Evolutionary conservation across 352 stramenopile genomes (phyloP).

Genomic region (Globisporangium okanoganense): DNA sequence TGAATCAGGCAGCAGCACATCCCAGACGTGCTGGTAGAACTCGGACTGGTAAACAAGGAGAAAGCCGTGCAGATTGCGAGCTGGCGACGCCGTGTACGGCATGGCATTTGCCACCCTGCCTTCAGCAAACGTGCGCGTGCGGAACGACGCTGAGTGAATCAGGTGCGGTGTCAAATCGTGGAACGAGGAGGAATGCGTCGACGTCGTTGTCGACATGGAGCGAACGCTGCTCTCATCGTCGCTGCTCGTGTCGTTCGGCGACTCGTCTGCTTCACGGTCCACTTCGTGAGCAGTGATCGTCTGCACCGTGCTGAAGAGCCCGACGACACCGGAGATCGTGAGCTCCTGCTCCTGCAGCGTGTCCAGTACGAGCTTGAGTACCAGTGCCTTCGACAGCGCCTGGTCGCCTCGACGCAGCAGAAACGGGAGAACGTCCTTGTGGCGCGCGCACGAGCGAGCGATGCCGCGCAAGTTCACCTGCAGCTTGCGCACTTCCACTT

Average conservation of each 20-base stretch:
- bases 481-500: slow-evolving; percentile 60
- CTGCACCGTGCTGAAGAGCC: slow-evolving; percentile 41
- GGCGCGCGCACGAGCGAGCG: slow-evolving; percentile 46
- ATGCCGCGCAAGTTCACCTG: slow-evolving; percentile 66
- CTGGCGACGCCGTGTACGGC: not conserved
- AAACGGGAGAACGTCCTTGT: slow-evolving; percentile 67
- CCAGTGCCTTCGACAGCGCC: slow-evolving; percentile 39
- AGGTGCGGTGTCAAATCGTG: slow-evolving; percentile 10
- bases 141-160: slow-evolving; percentile 13
- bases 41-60: slow-evolving; percentile 54
- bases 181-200: slow-evolving; percentile 1
- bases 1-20: slow-evolving; percentile 32
- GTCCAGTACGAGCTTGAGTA: slow-evolving; percentile 48
- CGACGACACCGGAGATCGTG: slow-evolving; percentile 25
- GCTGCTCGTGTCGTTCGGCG: slow-evolving; percentile 33
- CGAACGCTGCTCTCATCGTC: slow-evolving; percentile 23
- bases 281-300: slow-evolving; percentile 35
- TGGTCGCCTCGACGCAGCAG: slow-evolving; percentile 52
- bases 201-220: not conserved
- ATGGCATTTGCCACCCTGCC: slow-evolving; percentile 3
- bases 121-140: slow-evolving; percentile 6
- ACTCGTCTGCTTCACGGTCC: slow-evolving; percentile 27
- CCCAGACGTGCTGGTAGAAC: slow-evolving; percentile 56
- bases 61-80: slow-evolving; percentile 40
- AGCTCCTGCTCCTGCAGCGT: slow-evolving; percentile 50